Evolutionary conservation across 371 early-diverging fungal species (phyloP), one percentile per base, ranked within the genome.

Genomic region (Apophysomyces elegans): DNA sequence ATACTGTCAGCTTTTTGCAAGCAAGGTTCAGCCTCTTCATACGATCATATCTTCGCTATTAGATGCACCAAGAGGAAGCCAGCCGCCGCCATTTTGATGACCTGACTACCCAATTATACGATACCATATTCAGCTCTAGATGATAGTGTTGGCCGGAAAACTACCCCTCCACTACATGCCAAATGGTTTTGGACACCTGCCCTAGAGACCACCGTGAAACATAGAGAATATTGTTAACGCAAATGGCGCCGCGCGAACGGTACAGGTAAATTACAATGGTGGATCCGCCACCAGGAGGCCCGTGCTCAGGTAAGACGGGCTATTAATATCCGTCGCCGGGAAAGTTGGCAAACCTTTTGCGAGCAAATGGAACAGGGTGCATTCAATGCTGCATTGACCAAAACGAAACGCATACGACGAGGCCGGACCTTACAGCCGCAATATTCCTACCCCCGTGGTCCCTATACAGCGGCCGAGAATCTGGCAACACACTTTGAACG

Each of bases 321-420:
- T 2, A 12, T 61, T 5, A 7, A 14, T 36, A 44, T n/a, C 58
- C 64, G 64, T 0, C 59, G 62, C 0, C 50, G 56, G 11, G 47
- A 69, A 62, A 73, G 67, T 4, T 69, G 67, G 66, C 6, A 37
- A 2, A 36, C 41, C 7, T 64, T 72, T 37, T 72, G 65, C 35
- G 36, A 26, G 16, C 44, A 26, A n/a, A 36, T 59, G 8, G 60
- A 37, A 5, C 26, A 21, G 13, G 36, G 46, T 9, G 36, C 56
- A 4, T 67, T 62, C 13, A 16, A 36, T 35, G 3, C 35, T 8
- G 54, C 65, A 1, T 37, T 59, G 3, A 60, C 65, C 26, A 65
- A 58, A 6, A 43, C 59, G 13, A 65, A 50, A 6, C n/a, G 21
- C 37, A 58, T 65, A 5, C 6, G 54, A 18, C 60, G 36, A 6